Conservation (phyloP, 2,329 filamentous ascomycete species). For the Xylariaceae sp. region DNA sequence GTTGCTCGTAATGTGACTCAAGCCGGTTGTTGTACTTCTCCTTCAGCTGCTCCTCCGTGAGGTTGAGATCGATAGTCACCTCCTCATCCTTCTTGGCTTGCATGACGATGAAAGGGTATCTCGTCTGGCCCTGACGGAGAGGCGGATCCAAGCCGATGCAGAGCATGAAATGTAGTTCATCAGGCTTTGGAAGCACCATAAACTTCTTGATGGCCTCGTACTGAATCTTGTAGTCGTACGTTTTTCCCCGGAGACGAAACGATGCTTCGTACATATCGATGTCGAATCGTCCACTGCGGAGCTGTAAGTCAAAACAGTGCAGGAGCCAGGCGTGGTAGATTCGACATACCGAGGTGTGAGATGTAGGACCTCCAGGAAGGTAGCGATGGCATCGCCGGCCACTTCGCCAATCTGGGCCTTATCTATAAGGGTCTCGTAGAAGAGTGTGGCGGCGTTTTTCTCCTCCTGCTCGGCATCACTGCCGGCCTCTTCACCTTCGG, state of each 20-base stretch:
- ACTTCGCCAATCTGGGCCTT: slow-evolving; percentile 99
- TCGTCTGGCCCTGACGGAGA: slow-evolving; percentile 90
- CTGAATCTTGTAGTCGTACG: slow-evolving; percentile 99
- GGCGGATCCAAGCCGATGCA: slow-evolving; percentile 92
- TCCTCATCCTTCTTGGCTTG: slow-evolving; percentile 98
- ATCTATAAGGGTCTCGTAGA: slow-evolving; percentile 96
- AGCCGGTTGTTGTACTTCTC: slow-evolving; percentile 84
- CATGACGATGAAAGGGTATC: slow-evolving; percentile 98
- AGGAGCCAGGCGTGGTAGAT: not conserved
- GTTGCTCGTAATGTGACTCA: slow-evolving; percentile 83
- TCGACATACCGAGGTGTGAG: slow-evolving; percentile 73
- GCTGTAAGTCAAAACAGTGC: slow-evolving; percentile 6
- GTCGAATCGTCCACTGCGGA: slow-evolving; percentile 85
- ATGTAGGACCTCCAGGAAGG: slow-evolving; percentile 93
- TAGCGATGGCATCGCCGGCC: slow-evolving; percentile 96
- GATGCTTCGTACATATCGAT: slow-evolving; percentile 99
- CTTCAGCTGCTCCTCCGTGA: slow-evolving; percentile 81
- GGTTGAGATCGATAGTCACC: slow-evolving; percentile 91
- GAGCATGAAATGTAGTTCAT: slow-evolving; percentile 92
- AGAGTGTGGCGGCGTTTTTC: slow-evolving; percentile 92
- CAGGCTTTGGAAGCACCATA: slow-evolving; percentile 96
- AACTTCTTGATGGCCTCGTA: slow-evolving; percentile 98
- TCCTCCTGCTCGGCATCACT: slow-evolving; percentile 66
- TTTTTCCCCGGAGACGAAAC: slow-evolving; percentile 95
- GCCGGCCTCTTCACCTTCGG: slow-evolving; percentile 65